Evolutionary conservation across 2,329 filamentous ascomycete genomes (phyloP).

Genomic region (Penicillium sclerotigenum): DNA sequence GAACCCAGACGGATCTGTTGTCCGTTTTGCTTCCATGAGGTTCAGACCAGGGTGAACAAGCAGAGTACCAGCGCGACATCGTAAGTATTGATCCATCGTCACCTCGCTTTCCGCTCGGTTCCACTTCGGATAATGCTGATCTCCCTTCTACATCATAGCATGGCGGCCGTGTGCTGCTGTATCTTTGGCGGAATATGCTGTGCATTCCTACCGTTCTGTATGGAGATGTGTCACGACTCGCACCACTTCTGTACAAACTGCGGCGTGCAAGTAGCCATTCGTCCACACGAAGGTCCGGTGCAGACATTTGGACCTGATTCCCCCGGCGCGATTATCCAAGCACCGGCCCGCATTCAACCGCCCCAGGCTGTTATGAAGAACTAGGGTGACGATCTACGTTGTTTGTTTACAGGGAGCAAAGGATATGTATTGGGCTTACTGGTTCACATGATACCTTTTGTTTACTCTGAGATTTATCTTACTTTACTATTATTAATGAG

Average conservation of each 20-base stretch:
- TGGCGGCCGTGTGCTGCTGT: conserved; percentile 14
- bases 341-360: not conserved
- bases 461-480: not conserved
- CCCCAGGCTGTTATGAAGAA: conserved; percentile 1
- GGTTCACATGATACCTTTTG: not conserved
- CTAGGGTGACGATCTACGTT: not conserved
- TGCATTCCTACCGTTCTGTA: conserved; percentile 16
- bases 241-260: conserved; percentile 17
- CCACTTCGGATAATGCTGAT: not conserved
- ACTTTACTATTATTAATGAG: not conserved
- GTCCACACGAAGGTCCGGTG: not conserved
- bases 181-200: conserved; percentile 14
- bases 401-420: not conserved
- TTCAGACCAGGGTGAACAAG: conserved; percentile 11
- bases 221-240: conserved; percentile 18
- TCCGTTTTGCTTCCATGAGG: conserved; percentile 14
- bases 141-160: not conserved
- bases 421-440: not conserved
- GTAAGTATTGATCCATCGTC: conserved; percentile 2
- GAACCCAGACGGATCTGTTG: conserved; percentile 10
- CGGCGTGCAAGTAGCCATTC: not conserved
- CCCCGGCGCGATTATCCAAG: not conserved
- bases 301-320: not conserved
- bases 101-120: not conserved
- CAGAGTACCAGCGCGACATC: conserved; percentile 13